Evolutionary conservation across 371 early-diverging fungal species (phyloP).

Genomic region (Rhizopus delemar): DNA sequence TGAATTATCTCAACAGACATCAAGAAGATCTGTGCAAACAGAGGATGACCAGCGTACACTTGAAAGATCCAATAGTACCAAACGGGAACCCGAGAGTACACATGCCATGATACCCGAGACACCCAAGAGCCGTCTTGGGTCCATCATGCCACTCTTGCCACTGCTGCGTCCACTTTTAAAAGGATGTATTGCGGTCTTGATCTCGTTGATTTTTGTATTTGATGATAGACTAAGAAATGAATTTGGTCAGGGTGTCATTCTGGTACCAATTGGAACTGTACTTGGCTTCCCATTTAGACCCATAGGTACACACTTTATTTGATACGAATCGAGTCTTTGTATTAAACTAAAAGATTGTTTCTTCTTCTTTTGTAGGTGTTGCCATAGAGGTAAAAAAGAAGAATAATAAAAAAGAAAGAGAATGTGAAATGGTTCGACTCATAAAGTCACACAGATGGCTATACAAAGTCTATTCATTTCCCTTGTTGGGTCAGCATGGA

Average conservation of each 20-base stretch:
- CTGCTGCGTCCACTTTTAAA: constrained; percentile 18
- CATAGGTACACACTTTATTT: constrained; percentile 18
- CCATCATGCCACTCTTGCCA: constrained; percentile 19
- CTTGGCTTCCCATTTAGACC: constrained; percentile 25
- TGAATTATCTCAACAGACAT: constrained; percentile 5
- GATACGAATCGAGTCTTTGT: background rate
- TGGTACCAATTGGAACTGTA: constrained; percentile 25
- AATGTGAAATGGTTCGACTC: background rate
- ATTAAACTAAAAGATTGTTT: background rate
- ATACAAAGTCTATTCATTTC: constrained; percentile 19
- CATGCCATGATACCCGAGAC: constrained; percentile 3
- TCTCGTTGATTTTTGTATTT: constrained; percentile 18
- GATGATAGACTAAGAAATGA: constrained; percentile 16
- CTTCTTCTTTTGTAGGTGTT: constrained; percentile 18
- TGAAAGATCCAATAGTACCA: background rate
- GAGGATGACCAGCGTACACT: background rate
- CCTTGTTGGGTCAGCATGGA: constrained; percentile 26
- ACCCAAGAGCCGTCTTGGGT: background rate
- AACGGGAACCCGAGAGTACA: background rate
- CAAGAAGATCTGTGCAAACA: background rate
- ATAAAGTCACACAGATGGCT: constrained; percentile 12
- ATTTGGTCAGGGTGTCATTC: constrained; percentile 17
- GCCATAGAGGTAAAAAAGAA: constrained; percentile 22
- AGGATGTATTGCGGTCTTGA: constrained; percentile 20
- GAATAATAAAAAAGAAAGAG: too few species aligned